Base-by-base conservation (phyloP, 1,284 basidiomycete genomes). In the Psilocybe mexicana region DNA sequence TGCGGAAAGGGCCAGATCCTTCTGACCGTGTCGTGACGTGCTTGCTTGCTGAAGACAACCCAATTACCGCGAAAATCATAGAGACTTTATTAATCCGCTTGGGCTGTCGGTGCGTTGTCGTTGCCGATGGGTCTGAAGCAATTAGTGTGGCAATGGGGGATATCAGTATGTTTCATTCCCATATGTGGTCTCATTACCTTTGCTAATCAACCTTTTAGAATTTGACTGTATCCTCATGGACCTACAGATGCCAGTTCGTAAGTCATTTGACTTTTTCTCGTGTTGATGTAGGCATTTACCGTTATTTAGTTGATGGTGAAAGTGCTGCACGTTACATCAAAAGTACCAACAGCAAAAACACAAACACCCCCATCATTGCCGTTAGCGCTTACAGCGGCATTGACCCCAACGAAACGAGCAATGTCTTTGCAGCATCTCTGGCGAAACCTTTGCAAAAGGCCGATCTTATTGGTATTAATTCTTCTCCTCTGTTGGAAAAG, bases 71-170 rank as follows among this genome's bases (percentile, higher is more conserved):
- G 54, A 96, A 95, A 79, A 96, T 98, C 48, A 88, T 98, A 58
- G 96, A 98, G 75, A 97, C 93, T 0, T 76, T 98, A 48, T 82
- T 99, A 51, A 89, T 91, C 58, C 88, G 95, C 44, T 83, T 98
- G 63, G 96, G 96, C 1, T 98, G 95, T 73, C 88, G 94, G 18
- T 95, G 93, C 72, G 89, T 97, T 2, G 90, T 96, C 5, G 96
- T 98, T 23, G 86, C 93, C 52, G 95, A 99, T 74, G 97, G 96
- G 11, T 94, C 95, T 4, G 95, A 97, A 70, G 96, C 96, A 24
- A 90, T 98, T 64, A 94, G 95, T 63, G 90, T 96, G 58, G 96
- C 96, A 8, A 96, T 98, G 87, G 94, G 94, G 50, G 94, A 95
- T 71, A 94, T 96, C 74, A 91, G 93, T 93, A 72, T 79, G 92